Base-by-base conservation (phyloP, 2,329 filamentous ascomycete species). In the Paecilomyces sp. region DNA sequence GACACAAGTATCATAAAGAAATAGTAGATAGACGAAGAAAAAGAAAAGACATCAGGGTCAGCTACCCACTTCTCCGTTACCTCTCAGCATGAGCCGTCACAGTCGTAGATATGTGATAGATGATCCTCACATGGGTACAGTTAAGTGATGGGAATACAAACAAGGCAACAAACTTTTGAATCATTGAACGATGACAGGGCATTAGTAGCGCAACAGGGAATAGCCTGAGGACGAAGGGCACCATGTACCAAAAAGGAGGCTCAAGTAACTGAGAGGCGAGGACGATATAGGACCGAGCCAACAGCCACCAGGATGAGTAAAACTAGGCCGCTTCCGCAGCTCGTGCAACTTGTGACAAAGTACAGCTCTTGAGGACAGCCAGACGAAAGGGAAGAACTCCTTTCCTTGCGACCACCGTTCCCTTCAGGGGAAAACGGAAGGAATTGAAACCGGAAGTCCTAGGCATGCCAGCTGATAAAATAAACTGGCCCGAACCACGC, bases 151-250 rank as follows among this genome's bases (percentile, higher is more conserved):
- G 53, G 63, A 53, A 56, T 34, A 61, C 56, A 30, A 54, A 57
- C 60, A 54, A 28, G 54, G 51, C 12, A 54, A 62, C 55, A 70
- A 73, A 74, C 71, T 73, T 74, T 74, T 75, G 66, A 70, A 71
- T 64, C 70, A 70, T 66, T 70, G 64, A 66, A 70, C 67, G 69
- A 72, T 66, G 64, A 65, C 64, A 68, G 66, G 67, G 64, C 66
- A 71, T 70, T 68, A 72, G 68, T 69, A 66, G 64, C 64, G 57
- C 67, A 67, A 67, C 66, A 61, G 57, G 64, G 61, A 68, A 66
- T 66, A 71, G 69, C 63, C 67, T 63, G 63, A 67, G 22, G 60
- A 63, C 63, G 57, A 60, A 50, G 59, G 67, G 66, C 64, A 67
- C 68, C 70, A 65, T 69, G 64, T 69, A 67, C 65, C 66, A 68